Evolutionary conservation across 768 basidiomycete genomes (phyloP), one percentile per base, ranked within the genome.

Genomic region (Hysterangium stoloniferum): DNA sequence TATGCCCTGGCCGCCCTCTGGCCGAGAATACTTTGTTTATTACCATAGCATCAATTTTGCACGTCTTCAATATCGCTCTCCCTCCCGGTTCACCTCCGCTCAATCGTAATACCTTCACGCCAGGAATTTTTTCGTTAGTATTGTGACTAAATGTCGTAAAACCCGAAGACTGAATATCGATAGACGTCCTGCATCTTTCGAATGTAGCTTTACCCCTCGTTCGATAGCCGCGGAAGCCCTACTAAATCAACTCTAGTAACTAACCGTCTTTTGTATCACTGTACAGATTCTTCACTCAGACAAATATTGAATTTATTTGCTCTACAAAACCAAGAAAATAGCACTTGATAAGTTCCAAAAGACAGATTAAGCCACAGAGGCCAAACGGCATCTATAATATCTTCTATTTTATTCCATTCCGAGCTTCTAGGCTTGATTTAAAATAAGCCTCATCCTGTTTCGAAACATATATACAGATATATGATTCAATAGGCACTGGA

Each of bases 1-100:
- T 68, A 40, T 82, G 80, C 55, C 77, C 79, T 5, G 78, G 80
- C 8, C 66, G 73, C 36, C 66, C 75, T 54, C 71, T 81, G 46
- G 79, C 75, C 2, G 73, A 78, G 45, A 55, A 66, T 3, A 71
- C 64, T 48, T 58, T 75, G 22, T 81, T 71, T 71, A 58, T 71
- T 40, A 69, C 73, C 35, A 67, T 69, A 13, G 68, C 74, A 0
- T 66, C 63, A 48, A 63, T 80, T 11, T 57, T 75, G 34, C 68
- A 76, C 12, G 62, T 71, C 9, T 67, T 79, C 57, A 64, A 75
- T 53, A 68, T 80, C 27, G 58, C 61, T 2, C 71, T 67, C 53
- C 64, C 67, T 72, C n/a, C 64, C 61, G 25, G 68, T 68, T 24
- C 54, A 59, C n/a, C n/a, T n/a, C n/a, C n/a, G n/a, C n/a, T n/a